Evolutionary conservation across 345 rosid species (phyloP).

Genomic region (Salix arbutifolia): DNA sequence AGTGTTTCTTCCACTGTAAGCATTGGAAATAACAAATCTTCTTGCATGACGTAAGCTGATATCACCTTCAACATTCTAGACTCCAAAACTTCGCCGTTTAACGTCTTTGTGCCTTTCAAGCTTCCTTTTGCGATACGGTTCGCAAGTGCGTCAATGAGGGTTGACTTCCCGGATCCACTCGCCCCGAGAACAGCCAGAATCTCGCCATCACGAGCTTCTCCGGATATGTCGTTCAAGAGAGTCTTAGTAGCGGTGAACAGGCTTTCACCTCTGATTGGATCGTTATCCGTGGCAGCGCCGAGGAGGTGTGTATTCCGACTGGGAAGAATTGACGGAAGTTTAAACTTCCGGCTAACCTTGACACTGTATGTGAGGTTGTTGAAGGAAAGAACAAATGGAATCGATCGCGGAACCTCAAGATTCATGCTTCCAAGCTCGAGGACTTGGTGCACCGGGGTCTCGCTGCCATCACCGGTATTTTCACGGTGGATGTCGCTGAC

Average conservation of each 20-base stretch:
- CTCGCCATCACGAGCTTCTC: constrained; percentile 86
- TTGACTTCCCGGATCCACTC: constrained; percentile 90
- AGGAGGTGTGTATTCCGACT: constrained; percentile 5
- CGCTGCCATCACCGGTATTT: constrained; percentile 53
- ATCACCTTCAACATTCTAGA: constrained; percentile 76
- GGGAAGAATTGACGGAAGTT: constrained; percentile 32
- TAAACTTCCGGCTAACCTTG: constrained; percentile 47
- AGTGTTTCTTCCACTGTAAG: constrained; percentile 83
- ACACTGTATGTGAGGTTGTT: constrained; percentile 74
- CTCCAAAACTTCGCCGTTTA: constrained; percentile 70
- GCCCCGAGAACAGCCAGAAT: constrained; percentile 89
- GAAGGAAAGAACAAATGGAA: constrained; percentile 68
- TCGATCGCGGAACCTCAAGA: constrained; percentile 31
- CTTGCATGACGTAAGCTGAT: constrained; percentile 94
- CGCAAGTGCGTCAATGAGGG: constrained; percentile 72
- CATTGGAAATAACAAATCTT: constrained; percentile 81
- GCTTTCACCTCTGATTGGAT: constrained; percentile 40
- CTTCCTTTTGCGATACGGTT: constrained; percentile 80
- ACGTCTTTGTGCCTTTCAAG: constrained; percentile 57
- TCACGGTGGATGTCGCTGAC: constrained; percentile 65
- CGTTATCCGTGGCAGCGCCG: constrained; percentile 19
- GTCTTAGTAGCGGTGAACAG: constrained; percentile 51
- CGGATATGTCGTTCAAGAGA: constrained; percentile 70
- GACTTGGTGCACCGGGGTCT: constrained; percentile 68
- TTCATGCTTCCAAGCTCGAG: constrained; percentile 27